Evolutionary conservation across 1,139 yeast genomes (phyloP).

Genomic region (Hansenula anomala): DNA sequence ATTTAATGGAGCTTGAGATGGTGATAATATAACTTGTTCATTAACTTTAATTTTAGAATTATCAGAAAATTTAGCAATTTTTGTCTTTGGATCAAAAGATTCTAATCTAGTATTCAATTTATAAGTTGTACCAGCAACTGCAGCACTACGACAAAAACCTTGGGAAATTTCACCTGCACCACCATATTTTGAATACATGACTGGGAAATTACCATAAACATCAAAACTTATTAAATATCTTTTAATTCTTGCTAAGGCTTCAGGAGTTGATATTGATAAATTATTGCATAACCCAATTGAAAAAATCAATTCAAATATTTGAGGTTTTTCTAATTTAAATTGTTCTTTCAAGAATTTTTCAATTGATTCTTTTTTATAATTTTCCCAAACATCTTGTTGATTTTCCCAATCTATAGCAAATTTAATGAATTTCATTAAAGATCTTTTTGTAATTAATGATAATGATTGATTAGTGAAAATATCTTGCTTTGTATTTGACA

Average conservation of each 20-base stretch:
- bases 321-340: constrained; percentile 70
- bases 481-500: constrained; percentile 82
- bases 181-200: constrained; percentile 86
- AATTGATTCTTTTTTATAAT: constrained; percentile 53
- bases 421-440: constrained; percentile 88
- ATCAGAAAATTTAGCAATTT: constrained; percentile 70
- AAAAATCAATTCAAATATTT: constrained; percentile 74
- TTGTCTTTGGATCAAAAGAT: constrained; percentile 59
- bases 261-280: constrained; percentile 57
- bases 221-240: constrained; percentile 84
- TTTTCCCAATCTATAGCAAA: constrained; percentile 73
- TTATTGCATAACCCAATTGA: constrained; percentile 78
- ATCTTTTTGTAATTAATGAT: constrained; percentile 71
- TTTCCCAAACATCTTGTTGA: constrained; percentile 46
- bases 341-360: constrained; percentile 51
- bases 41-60: constrained; percentile 69
- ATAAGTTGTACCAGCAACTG: constrained; percentile 96
- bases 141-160: constrained; percentile 96
- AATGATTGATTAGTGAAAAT: constrained; percentile 87
- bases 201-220: constrained; percentile 92
- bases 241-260: constrained; percentile 75
- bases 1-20: constrained; percentile 59
- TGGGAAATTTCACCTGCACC: constrained; percentile 96
- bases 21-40: constrained; percentile 70
- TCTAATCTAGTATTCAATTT: constrained; percentile 66